phyloP scores from a whole-genome alignment of 306 rosid genomes.

The Cucumis sativus region DNA sequence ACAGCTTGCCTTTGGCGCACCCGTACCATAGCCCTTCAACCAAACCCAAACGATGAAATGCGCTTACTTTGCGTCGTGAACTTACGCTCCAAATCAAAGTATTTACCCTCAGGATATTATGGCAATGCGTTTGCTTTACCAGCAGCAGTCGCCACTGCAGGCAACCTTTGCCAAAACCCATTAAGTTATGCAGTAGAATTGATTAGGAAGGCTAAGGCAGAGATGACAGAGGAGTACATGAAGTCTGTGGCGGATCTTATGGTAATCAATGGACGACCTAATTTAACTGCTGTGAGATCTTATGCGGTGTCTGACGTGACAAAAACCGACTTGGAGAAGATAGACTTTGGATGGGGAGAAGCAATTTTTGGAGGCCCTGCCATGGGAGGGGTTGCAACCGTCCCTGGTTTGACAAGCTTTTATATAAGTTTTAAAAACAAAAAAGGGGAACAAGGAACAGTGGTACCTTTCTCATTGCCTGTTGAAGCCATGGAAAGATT shows the following conservation, averaged over 20 bases:
- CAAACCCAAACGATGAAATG: background rate
- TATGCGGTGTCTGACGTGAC: no score
- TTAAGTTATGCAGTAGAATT: conserved; percentile 34
- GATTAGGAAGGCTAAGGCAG: conserved; percentile 30
- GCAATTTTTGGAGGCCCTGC: no score
- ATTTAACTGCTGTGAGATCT: conserved; percentile 8
- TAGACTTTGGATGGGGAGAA: no score
- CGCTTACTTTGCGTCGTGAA: background rate
- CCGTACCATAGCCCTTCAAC: conserved; percentile 6
- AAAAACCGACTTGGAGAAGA: conserved; percentile 5
- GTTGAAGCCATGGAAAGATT: no score
- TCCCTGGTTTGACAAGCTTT: no score
- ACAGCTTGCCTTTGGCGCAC: conserved; percentile 13
- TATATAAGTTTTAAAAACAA: no score
- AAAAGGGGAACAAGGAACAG: no score
- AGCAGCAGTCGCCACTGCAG: conserved; percentile 22
- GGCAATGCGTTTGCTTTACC: conserved; percentile 39
- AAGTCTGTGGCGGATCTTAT: conserved; percentile 36
- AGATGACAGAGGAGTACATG: conserved; percentile 36
- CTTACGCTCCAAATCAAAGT: conserved; percentile 12
- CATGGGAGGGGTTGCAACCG: no score
- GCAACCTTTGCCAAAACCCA: conserved; percentile 21
- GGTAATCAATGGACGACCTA: conserved; percentile 28
- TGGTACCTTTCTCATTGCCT: no score
- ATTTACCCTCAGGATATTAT: conserved; percentile 36